Percentiles rank a stretch among this genome's conserved stretches.
phyloP scores from a whole-genome alignment of 352 stramenopile genomes.

The Pythium utonaiense region DNA sequence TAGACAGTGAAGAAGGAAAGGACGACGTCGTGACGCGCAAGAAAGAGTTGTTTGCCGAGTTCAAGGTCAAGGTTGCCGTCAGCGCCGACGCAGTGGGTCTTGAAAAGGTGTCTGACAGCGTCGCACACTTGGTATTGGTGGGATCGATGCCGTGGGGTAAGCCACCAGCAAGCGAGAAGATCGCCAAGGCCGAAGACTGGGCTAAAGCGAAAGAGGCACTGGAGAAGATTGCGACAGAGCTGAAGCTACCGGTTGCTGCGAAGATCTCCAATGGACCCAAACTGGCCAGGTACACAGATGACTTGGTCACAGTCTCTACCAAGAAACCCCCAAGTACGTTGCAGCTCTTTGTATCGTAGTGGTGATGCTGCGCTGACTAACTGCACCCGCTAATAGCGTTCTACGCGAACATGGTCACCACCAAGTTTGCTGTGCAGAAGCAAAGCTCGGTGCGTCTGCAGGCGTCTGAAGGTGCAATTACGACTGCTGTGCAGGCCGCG shows the following conservation, averaged over 20 bases:
- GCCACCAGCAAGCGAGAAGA: conserved; percentile 9
- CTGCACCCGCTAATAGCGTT: conserved; percentile 34
- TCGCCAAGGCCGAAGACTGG: conserved; percentile 34
- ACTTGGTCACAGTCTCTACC: conserved; percentile 66
- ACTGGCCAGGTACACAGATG: conserved; percentile 63
- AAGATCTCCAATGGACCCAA: conserved; percentile 51
- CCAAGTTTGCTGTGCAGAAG: conserved; percentile 72
- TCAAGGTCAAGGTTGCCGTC: conserved; percentile 61
- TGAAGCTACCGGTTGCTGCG: conserved; percentile 38
- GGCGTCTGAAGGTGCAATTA: conserved; percentile 64
- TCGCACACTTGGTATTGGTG: conserved; percentile 38
- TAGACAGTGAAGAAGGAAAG: conserved; percentile 37
- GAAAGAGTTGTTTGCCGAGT: conserved; percentile 56
- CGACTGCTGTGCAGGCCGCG: conserved; percentile 62
- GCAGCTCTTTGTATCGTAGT: background rate
- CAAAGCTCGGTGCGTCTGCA: conserved; percentile 61
- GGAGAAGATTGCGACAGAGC: conserved; percentile 38
- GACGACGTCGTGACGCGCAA: conserved; percentile 45
- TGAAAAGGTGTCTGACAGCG: conserved; percentile 22
- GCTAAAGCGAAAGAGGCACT: conserved; percentile 29
- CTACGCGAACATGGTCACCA: conserved; percentile 79
- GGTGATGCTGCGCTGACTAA: background rate
- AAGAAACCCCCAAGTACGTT: conserved; percentile 60
- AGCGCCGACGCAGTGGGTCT: conserved; percentile 34
- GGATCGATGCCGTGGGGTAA: conserved; percentile 53